Evolutionary conservation across 108 stramenopile species (phyloP), one percentile per base, ranked within the genome.

Genomic region (Cylindrotheca fusiformis): DNA sequence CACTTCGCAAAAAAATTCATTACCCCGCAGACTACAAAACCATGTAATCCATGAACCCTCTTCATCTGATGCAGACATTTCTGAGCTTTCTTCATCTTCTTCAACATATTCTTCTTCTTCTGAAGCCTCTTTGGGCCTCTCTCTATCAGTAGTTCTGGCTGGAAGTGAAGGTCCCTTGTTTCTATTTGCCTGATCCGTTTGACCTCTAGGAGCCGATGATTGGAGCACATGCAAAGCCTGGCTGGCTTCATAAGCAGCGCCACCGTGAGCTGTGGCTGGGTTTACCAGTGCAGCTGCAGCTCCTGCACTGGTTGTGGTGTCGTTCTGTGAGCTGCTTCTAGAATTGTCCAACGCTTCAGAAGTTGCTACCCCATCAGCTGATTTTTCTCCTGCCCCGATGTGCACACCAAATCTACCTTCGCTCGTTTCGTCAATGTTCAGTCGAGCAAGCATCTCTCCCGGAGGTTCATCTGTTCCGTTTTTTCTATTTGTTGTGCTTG

Each of bases 11-110:
- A 97, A 97, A 76, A 98, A 98, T 76, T 98, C 97, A 54, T 99
- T 98, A 33, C 98, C 98, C 30, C 96, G 77, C 30, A 99, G 79
- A 24, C 78, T 84, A 65, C 97, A 98, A 67, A 98, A 99, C 99
- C 99, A 99, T 4, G 90, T 61, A 55, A 99, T 99, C 99, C 99
- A 99, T 6, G 91, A 81, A n/a, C 88, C 90, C 58, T 98, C 97
- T 52, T 96, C 96, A 58, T 97, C 96, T 4, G 86, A 88, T 17
- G 80, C 84, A 6, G 85, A 87, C 59, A 88, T 85, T 71, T 90
- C 91, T 18, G 86, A 84, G 52, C 75, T 80, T 10, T 90, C 88
- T 44, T 91, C 90, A 17, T 91, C 91, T n/a, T 90, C 89, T 17
- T 88, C 89, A 2, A 84, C 88, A 1, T 86, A 82, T 17, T 74